phyloP scores from a whole-genome alignment of 306 rosid genomes.

The Morella rubra region DNA sequence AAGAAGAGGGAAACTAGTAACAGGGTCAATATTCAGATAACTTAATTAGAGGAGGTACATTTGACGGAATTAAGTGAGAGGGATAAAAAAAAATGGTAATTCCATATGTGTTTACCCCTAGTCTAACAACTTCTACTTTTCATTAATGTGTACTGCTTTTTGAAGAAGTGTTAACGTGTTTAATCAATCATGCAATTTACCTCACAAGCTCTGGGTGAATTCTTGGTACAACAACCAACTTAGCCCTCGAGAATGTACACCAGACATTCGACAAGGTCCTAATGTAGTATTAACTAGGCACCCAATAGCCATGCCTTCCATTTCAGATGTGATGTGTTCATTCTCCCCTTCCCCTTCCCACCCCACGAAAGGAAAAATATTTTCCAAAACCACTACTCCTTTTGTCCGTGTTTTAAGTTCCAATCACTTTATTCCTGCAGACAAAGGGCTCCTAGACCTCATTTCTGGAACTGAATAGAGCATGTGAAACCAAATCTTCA shows the following conservation, averaged over 20 bases:
- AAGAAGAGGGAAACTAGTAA: neutral
- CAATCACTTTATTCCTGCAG: conserved; percentile 7
- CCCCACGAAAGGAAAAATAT: too few species aligned
- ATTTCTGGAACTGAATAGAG: neutral
- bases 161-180: neutral
- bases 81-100: neutral
- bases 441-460: conserved; percentile 9
- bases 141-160: neutral
- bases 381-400: neutral
- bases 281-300: neutral
- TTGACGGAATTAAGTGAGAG: neutral
- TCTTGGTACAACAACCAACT: neutral
- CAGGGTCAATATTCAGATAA: neutral
- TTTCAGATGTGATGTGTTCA: conserved; percentile 19
- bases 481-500: neutral
- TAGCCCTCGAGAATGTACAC: neutral
- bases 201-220: neutral
- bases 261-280: neutral
- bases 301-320: neutral
- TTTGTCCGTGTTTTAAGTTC: neutral
- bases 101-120: neutral
- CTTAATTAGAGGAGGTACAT: neutral
- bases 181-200: neutral
- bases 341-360: neutral
- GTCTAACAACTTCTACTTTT: neutral